These are phyloP conservation scores for Talaromyces piceae DNA, from an alignment of 2,329 filamentous ascomycete species.

Conservation along the genomic window DNA sequence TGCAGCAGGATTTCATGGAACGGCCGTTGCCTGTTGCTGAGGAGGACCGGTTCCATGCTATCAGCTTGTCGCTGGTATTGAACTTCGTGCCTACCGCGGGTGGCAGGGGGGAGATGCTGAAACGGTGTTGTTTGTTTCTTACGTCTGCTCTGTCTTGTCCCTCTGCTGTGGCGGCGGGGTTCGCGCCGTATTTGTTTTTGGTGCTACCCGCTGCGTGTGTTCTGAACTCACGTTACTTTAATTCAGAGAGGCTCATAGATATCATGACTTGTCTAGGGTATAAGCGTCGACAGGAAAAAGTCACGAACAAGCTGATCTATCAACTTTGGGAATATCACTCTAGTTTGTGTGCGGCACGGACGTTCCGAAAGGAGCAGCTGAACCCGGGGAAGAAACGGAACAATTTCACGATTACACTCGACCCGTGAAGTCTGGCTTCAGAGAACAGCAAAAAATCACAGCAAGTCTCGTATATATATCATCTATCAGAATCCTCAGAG, in stretches of 20 bases:
- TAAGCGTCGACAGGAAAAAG: constrained; percentile 55
- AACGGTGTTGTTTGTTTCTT: constrained; percentile 65
- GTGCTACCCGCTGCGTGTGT: constrained; percentile 86
- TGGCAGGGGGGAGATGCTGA: constrained; percentile 76
- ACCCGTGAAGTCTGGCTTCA: background rate
- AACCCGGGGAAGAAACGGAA: constrained; percentile 71
- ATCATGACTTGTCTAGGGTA: constrained; percentile 80
- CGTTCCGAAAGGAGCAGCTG: constrained; percentile 66
- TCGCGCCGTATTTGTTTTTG: constrained; percentile 62
- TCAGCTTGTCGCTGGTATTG: constrained; percentile 85
- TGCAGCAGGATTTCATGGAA: constrained; percentile 91
- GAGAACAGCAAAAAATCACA: background rate
- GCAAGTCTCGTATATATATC: background rate
- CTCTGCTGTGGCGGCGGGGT: constrained; percentile 18
- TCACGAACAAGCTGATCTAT: constrained; percentile 77
- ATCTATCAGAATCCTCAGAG: background rate
- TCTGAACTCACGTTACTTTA: constrained; percentile 82
- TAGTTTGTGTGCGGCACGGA: constrained; percentile 19
- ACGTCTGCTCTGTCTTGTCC: constrained; percentile 23
- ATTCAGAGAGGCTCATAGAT: constrained; percentile 57
- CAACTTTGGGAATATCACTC: constrained; percentile 64
- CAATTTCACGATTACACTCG: constrained; percentile 77
- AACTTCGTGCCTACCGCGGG: constrained; percentile 82
- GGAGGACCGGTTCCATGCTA: constrained; percentile 71
- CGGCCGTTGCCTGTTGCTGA: constrained; percentile 57